Conservation (phyloP, 2,329 filamentous ascomycete genomes). For the Sporothrix luriei region DNA sequence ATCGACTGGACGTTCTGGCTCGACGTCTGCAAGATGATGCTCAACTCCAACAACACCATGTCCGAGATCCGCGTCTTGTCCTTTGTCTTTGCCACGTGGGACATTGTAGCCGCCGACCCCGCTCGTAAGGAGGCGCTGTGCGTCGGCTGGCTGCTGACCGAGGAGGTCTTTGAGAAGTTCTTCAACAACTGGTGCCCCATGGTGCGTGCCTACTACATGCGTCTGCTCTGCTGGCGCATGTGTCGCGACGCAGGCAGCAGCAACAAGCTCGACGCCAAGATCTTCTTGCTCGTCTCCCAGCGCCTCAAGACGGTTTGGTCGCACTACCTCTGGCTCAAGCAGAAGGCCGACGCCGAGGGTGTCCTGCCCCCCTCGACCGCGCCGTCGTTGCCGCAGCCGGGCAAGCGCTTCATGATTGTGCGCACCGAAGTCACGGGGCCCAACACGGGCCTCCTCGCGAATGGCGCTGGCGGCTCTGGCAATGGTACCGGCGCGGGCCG, state of each 20-base stretch:
- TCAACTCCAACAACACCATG: constrained; percentile 83
- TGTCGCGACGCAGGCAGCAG: constrained; percentile 72
- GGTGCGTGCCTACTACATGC: constrained; percentile 91
- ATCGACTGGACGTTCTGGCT: constrained; percentile 86
- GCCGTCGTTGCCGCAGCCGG: constrained; percentile 82
- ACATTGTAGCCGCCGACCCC: constrained; percentile 66
- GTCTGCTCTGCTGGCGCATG: constrained; percentile 84
- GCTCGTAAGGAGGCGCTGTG: constrained; percentile 71
- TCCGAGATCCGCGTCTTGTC: constrained; percentile 84
- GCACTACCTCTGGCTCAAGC: constrained; percentile 75
- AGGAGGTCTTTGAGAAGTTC: constrained; percentile 73
- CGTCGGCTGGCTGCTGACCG: constrained; percentile 72
- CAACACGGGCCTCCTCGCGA: constrained; percentile 49
- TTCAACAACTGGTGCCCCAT: constrained; percentile 97
- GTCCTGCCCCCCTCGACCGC: constrained; percentile 69
- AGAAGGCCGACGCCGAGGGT: constrained; percentile 61
- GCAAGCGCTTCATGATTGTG: constrained; percentile 84
- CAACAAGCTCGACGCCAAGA: constrained; percentile 65
- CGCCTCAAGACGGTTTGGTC: constrained; percentile 74
- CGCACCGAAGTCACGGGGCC: constrained; percentile 66
- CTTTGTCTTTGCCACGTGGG: constrained; percentile 80
- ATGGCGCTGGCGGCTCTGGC: not conserved
- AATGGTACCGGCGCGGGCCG: not conserved
- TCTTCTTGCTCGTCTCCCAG: constrained; percentile 67
- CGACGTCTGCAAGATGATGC: constrained; percentile 74